phyloP scores from a whole-genome alignment of 2,329 filamentous ascomycete genomes.

The Scedosporium boydii region DNA sequence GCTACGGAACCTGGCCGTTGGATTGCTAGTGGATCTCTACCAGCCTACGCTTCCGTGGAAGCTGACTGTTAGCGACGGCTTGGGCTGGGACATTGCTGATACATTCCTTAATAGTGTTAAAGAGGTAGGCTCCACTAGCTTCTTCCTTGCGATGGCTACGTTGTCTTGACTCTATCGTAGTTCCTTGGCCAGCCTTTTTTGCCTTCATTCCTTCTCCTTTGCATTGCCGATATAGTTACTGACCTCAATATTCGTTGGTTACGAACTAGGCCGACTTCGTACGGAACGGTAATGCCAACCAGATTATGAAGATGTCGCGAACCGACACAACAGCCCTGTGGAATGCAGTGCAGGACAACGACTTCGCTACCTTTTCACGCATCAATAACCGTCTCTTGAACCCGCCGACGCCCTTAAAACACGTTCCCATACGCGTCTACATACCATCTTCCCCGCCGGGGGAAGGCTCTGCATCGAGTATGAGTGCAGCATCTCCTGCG shows the following conservation, averaged over 20 bases:
- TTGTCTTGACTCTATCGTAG: background rate
- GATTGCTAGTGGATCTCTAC: constrained; percentile 48
- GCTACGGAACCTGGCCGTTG: constrained; percentile 42
- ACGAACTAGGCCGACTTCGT: constrained; percentile 63
- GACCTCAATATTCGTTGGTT: background rate
- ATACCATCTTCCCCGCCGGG: constrained; percentile 56
- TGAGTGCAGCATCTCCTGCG: constrained; percentile 23
- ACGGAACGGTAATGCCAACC: constrained; percentile 77
- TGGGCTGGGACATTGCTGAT: constrained; percentile 50
- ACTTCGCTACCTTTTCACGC: constrained; percentile 61
- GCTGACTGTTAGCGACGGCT: constrained; percentile 42
- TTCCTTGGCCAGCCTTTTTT: background rate
- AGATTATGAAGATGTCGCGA: constrained; percentile 82
- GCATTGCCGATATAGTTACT: background rate
- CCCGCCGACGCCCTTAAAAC: constrained; percentile 61
- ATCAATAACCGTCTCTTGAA: constrained; percentile 72
- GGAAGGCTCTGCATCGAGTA: constrained; percentile 20
- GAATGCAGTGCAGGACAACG: constrained; percentile 69
- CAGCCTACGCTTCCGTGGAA: constrained; percentile 44
- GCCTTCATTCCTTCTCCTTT: background rate
- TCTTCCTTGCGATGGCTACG: background rate
- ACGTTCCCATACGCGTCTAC: constrained; percentile 84
- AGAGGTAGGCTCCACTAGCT: constrained; percentile 33
- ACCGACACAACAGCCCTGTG: constrained; percentile 76
- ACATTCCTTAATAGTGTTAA: constrained; percentile 57